phyloP scores from a whole-genome alignment of 331 rosid genomes.

The Quercus lobata region DNA sequence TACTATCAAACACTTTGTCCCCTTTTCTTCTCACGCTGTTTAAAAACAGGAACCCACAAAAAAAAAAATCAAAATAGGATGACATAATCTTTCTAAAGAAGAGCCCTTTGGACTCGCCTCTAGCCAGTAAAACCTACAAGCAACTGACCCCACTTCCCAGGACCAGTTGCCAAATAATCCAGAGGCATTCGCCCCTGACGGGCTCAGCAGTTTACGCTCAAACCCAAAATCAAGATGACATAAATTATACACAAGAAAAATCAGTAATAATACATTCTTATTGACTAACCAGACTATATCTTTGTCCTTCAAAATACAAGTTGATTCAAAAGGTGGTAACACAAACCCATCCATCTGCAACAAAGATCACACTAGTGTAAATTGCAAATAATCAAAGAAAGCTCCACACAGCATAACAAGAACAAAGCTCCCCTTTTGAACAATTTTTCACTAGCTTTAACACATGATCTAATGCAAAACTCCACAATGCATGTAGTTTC shows the following conservation, averaged over 20 bases:
- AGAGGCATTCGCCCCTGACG: no score
- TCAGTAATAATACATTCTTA: constrained; percentile 3
- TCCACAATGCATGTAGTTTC: no score
- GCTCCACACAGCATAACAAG: neutral
- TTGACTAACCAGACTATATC: constrained; percentile 69
- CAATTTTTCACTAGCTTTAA: no score
- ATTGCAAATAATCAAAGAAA: neutral
- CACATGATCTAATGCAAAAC: neutral
- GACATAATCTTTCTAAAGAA: neutral
- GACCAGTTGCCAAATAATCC: no score
- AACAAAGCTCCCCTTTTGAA: neutral
- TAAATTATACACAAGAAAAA: neutral
- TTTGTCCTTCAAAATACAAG: constrained; percentile 73
- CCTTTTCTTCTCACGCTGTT: constrained; percentile 66
- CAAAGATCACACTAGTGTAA: neutral
- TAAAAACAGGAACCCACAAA: neutral
- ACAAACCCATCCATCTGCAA: constrained; percentile 93
- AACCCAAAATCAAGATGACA: no score
- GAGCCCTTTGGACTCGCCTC: no score
- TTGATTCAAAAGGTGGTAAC: constrained; percentile 85
- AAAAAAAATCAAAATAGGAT: neutral
- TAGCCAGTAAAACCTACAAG: no score
- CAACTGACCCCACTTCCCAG: no score
- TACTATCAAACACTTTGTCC: constrained; percentile 19
- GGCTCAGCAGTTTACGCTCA: no score